A percentile compares a stretch with the other conserved stretches of the same genome.
Evolutionary conservation across 257 asterid genomes (phyloP).

Genomic region (Solanum sparsipilum): DNA sequence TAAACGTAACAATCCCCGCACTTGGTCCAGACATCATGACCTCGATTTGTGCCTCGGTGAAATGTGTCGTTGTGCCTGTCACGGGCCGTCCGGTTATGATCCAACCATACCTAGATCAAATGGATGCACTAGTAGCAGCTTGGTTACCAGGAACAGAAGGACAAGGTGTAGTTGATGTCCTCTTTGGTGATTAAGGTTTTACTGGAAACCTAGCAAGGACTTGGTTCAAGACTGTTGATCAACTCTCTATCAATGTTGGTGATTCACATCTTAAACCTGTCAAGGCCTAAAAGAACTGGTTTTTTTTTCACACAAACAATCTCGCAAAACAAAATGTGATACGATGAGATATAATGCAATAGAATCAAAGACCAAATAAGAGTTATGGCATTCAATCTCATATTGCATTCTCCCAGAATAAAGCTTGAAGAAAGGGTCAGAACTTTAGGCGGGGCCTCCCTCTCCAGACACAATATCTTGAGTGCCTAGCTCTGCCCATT

Average conservation of each 20-base stretch:
- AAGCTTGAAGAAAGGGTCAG: too few relatives aligned
- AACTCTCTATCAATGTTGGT: conserved; percentile 8
- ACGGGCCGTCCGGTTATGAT: not conserved
- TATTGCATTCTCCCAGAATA: too few relatives aligned
- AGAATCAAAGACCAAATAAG: too few relatives aligned
- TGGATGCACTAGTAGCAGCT: conserved; percentile 4
- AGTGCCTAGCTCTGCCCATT: too few relatives aligned
- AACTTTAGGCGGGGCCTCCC: too few relatives aligned
- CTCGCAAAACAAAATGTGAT: too few relatives aligned
- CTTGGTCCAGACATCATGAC: not conserved
- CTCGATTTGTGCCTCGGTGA: not conserved
- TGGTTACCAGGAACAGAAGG: conserved; percentile 4
- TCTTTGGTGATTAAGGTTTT: conserved; percentile 3
- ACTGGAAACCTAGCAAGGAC: not conserved
- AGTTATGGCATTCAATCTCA: too few relatives aligned
- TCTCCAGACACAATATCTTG: too few relatives aligned
- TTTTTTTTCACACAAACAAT: not conserved
- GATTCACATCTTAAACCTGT: not conserved
- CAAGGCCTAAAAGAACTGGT: not conserved
- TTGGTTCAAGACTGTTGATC: conserved; percentile 10
- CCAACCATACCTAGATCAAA: not conserved
- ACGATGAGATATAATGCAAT: too few relatives aligned
- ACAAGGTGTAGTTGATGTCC: conserved; percentile 1
- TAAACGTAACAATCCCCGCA: not conserved
- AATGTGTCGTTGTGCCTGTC: conserved; percentile 1